These are phyloP conservation scores for Xylaria sp. DNA, from an alignment of 2,329 filamentous ascomycete species.

Conservation along the genomic window DNA sequence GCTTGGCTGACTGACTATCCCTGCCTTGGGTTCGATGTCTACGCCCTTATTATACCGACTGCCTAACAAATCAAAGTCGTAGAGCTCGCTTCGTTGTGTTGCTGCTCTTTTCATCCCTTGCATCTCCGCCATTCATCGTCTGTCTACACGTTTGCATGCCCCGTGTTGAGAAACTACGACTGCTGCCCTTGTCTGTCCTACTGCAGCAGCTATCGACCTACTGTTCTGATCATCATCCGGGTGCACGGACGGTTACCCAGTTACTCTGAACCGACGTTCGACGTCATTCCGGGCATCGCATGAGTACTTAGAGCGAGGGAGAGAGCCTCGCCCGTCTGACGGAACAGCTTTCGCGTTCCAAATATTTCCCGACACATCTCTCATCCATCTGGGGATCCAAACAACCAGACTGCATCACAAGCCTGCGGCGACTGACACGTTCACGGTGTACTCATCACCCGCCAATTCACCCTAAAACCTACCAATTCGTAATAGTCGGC, in stretches of 20 bases:
- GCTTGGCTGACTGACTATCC: background rate
- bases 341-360: conserved; percentile 4
- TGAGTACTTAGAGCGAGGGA: background rate
- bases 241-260: conserved; percentile 5
- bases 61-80: too few species aligned
- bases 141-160: background rate
- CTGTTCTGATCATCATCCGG: background rate
- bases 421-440: background rate
- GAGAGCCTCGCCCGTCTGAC: conserved; percentile 21
- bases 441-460: background rate
- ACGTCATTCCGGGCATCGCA: conserved; percentile 19
- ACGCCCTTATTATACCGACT: too few species aligned
- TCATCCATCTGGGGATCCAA: background rate
- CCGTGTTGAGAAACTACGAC: background rate
- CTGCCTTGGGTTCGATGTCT: background rate
- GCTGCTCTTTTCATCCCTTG: background rate
- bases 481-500: conserved; percentile 6
- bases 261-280: background rate
- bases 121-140: background rate
- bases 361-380: conserved; percentile 11
- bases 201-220: background rate
- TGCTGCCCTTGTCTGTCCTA: background rate
- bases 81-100: conserved; percentile 11
- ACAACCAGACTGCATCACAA: background rate
- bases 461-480: conserved; percentile 3